Evolutionary conservation across 2,329 filamentous ascomycete genomes (phyloP).

Genomic region (Sodiomyces alkalinus): DNA sequence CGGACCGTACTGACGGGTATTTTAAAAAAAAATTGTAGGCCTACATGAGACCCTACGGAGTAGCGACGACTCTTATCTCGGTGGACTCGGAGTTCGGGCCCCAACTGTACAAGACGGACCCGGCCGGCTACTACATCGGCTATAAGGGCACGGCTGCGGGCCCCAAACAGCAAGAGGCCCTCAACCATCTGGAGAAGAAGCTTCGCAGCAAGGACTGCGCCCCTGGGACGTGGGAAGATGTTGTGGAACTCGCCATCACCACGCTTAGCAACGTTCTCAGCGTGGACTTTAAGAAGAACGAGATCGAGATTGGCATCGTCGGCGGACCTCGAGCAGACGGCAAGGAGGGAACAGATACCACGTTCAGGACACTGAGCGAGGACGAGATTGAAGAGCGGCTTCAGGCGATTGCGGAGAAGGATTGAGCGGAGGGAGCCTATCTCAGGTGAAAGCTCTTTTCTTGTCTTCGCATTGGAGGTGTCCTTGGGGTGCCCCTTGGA

Average conservation of each 20-base stretch:
- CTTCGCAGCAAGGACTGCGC: constrained; percentile 97
- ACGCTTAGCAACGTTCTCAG: constrained; percentile 91
- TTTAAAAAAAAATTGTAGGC: constrained; percentile 44
- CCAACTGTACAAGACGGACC: constrained; percentile 96
- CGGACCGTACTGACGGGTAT: no score
- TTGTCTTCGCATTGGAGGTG: no score
- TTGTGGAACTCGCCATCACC: constrained; percentile 91
- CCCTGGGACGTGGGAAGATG: constrained; percentile 88
- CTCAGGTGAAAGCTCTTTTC: no score
- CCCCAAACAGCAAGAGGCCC: constrained; percentile 95
- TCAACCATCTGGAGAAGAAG: constrained; percentile 99
- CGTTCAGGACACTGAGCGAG: constrained; percentile 81
- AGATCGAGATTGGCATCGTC: constrained; percentile 95
- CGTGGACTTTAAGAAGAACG: constrained; percentile 99
- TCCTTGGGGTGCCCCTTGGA: no score
- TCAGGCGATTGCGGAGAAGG: constrained; percentile 97
- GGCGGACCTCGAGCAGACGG: constrained; percentile 75
- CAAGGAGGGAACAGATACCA: constrained; percentile 61
- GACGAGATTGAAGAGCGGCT: constrained; percentile 97
- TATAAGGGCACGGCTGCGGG: constrained; percentile 97
- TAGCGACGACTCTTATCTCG: constrained; percentile 88
- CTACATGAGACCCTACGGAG: constrained; percentile 95
- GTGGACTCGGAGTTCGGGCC: constrained; percentile 85
- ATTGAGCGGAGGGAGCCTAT: no score
- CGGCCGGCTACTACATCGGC: constrained; percentile 92